Percentiles rank a stretch among this genome's conserved stretches.
phyloP scores from a whole-genome alignment of 139 green algal genomes.

The Closterium sp. region DNA sequence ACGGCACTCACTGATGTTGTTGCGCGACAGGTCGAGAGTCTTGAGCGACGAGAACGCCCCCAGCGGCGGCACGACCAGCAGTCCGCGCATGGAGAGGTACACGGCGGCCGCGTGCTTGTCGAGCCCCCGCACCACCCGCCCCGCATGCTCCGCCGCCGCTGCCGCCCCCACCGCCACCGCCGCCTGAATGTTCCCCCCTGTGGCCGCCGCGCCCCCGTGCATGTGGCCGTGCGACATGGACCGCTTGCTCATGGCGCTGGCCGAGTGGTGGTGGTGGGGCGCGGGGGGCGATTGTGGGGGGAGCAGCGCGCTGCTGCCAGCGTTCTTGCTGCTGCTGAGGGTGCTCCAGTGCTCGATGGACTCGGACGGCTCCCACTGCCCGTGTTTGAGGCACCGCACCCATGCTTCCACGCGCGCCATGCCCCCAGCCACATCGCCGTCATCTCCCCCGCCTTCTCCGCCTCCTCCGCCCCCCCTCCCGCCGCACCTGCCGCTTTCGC shows the following conservation, averaged over 20 bases:
- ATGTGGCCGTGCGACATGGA: neutral
- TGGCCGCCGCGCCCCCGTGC: neutral
- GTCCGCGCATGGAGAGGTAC: constrained; percentile 4
- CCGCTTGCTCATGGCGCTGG: neutral
- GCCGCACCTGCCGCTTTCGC: neutral
- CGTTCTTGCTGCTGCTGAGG: neutral
- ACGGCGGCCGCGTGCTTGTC: constrained; percentile 3
- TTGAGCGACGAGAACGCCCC: constrained; percentile 24
- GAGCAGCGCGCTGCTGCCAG: neutral
- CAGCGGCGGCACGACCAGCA: constrained; percentile 29
- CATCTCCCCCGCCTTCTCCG: neutral
- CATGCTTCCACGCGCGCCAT: neutral
- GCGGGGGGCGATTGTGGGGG: neutral
- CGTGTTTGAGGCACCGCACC: neutral
- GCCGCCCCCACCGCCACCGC: neutral
- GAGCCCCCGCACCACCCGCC: neutral
- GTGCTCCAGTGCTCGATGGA: neutral
- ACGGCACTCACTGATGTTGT: constrained; percentile 27
- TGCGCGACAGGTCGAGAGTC: constrained; percentile 38
- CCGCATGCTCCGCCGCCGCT: constrained; percentile 1
- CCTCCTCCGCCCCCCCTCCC: neutral
- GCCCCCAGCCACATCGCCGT: neutral
- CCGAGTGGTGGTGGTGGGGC: neutral
- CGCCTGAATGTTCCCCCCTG: neutral
- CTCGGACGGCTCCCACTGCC: neutral